A percentile compares a stretch with the other conserved stretches of the same genome.
Evolutionary conservation across 257 asterid species (phyloP).

Genomic region (Apocynum venetum): DNA sequence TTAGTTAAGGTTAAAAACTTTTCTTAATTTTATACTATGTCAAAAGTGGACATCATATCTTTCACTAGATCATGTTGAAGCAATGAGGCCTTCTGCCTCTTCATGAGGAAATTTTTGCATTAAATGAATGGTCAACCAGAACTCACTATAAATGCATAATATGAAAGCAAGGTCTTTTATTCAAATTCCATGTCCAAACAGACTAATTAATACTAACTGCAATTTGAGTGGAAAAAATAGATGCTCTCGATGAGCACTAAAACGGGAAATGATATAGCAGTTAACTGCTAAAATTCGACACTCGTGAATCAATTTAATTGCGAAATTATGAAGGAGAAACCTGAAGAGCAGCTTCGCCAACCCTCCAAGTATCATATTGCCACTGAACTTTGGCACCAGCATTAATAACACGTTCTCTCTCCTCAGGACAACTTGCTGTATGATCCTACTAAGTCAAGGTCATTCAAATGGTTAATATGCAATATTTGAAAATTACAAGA

Average conservation of each 20-base stretch:
- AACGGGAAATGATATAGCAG: background rate
- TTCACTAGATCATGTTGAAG: too few relatives aligned
- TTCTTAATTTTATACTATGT: too few relatives aligned
- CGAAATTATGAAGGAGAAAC: conserved; percentile 30
- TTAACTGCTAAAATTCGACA: background rate
- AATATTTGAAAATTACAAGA: background rate
- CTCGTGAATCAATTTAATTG: background rate
- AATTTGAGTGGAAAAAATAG: background rate
- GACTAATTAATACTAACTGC: background rate
- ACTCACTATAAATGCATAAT: background rate
- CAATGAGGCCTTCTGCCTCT: too few relatives aligned
- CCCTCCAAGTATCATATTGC: conserved; percentile 95
- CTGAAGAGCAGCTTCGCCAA: conserved; percentile 94
- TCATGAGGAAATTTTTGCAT: too few relatives aligned
- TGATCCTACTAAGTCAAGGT: conserved; percentile 74
- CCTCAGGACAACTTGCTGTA: conserved; percentile 78
- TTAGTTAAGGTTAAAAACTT: too few relatives aligned
- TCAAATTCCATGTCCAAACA: background rate
- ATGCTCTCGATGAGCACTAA: background rate
- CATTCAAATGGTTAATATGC: conserved; percentile 19
- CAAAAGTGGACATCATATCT: too few relatives aligned
- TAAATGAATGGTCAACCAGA: too few relatives aligned
- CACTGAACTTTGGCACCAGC: conserved; percentile 81
- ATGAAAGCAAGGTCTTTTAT: background rate
- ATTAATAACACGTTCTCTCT: conserved; percentile 70